Conservation (phyloP, 2,329 filamentous ascomycete genomes). For the Hymenoscyphus linearis region DNA sequence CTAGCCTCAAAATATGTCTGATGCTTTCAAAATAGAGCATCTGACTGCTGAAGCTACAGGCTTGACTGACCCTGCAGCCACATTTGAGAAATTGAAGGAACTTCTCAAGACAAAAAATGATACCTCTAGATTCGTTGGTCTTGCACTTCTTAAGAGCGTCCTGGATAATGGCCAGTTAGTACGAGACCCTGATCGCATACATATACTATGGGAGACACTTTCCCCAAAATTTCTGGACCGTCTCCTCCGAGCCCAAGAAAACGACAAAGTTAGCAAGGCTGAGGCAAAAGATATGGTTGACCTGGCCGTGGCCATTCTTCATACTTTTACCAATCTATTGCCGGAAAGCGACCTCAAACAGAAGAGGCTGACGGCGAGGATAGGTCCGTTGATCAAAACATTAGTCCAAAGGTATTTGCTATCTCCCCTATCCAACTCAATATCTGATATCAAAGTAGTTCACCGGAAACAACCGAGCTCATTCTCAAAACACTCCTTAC, state of each 20-base stretch:
- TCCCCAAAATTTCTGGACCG: conserved; percentile 60
- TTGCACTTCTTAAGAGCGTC: conserved; percentile 60
- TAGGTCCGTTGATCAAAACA: conserved; percentile 48
- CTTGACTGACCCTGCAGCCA: conserved; percentile 16
- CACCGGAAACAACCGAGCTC: conserved; percentile 45
- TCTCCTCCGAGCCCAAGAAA: conserved; percentile 50
- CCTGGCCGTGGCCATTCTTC: conserved; percentile 56
- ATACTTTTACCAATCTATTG: conserved; percentile 55
- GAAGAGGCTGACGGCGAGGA: conserved; percentile 45
- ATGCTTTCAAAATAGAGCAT: neutral
- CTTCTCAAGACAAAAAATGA: conserved; percentile 58
- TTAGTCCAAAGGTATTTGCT: conserved; percentile 47
- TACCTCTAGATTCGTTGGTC: conserved; percentile 62
- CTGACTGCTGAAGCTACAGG: neutral
- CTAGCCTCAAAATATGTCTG: conserved; percentile 8
- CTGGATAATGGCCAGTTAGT: conserved; percentile 54
- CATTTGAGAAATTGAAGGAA: conserved; percentile 46
- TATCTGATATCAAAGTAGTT: conserved; percentile 34
- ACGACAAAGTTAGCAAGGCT: conserved; percentile 30
- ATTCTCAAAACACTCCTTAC: conserved; percentile 53
- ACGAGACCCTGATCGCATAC: conserved; percentile 41
- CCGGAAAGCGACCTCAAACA: conserved; percentile 42
- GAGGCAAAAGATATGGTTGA: conserved; percentile 57
- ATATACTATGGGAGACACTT: conserved; percentile 53
- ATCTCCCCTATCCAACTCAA: neutral